phyloP scores from a whole-genome alignment of 2,329 filamentous ascomycete genomes.

The Penicillium crustosum region DNA sequence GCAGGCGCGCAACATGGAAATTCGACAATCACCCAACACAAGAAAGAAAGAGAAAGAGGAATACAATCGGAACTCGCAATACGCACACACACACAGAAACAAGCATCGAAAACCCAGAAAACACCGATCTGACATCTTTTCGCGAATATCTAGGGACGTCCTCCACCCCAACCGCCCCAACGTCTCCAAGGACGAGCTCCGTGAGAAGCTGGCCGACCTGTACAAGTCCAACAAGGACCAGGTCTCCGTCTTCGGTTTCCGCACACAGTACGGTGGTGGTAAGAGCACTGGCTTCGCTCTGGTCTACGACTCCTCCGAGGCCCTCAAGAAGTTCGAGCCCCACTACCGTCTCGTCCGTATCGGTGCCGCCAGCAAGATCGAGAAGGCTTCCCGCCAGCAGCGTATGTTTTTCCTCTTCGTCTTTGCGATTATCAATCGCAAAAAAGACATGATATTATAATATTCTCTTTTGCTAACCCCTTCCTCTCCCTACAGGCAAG shows the following conservation, averaged over 20 bases:
- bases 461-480: background rate
- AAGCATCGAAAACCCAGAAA: slow-evolving; percentile 1
- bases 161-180: slow-evolving; percentile 98
- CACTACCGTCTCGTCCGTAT: slow-evolving; percentile 95
- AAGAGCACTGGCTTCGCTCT: slow-evolving; percentile 99
- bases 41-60: background rate
- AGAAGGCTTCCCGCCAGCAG: slow-evolving; percentile 98
- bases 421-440: background rate
- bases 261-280: slow-evolving; percentile 98
- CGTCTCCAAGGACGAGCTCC: slow-evolving; percentile 99
- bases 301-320: slow-evolving; percentile 96
- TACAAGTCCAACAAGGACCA: slow-evolving; percentile 99
- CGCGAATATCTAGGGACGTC: slow-evolving; percentile 71
- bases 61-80: slow-evolving; percentile 7
- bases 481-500: slow-evolving; percentile 70
- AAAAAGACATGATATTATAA: background rate
- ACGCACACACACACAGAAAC: slow-evolving; percentile 9
- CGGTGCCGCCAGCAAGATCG: slow-evolving; percentile 88
- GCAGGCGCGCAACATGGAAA: slow-evolving; percentile 13
- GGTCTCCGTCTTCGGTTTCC: slow-evolving; percentile 96
- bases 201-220: slow-evolving; percentile 85
- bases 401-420: slow-evolving; percentile 65
- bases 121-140: slow-evolving; percentile 25
- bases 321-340: slow-evolving; percentile 99
- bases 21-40: slow-evolving; percentile 5